Percentiles rank a stretch among this genome's conserved stretches.
These are phyloP conservation scores for Vigna mungo DNA, from an alignment of 306 rosid genomes.

Conservation along the genomic window DNA sequence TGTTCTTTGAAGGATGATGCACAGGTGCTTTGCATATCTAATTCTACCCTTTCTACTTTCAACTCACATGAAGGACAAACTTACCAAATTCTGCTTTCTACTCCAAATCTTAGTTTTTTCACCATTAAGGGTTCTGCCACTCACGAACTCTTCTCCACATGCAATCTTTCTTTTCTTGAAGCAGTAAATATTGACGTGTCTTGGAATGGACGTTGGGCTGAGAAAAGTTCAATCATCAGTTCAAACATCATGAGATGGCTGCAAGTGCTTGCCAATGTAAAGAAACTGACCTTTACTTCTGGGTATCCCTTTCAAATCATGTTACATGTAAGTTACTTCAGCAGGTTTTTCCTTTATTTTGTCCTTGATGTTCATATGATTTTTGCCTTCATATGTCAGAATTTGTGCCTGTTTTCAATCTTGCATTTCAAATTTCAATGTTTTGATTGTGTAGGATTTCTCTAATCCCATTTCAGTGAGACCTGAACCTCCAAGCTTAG, in stretches of 20 bases:
- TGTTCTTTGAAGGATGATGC: not conserved
- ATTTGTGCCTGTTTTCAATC: not conserved
- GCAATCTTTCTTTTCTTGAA: constrained; percentile 3
- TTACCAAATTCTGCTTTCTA: not conserved
- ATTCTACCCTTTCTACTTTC: not conserved
- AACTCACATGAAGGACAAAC: not conserved
- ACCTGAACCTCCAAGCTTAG: not conserved
- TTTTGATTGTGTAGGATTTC: not conserved
- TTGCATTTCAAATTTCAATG: not conserved
- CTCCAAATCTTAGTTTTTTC: constrained; percentile 8
- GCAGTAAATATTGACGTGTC: not conserved
- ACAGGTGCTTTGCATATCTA: not conserved
- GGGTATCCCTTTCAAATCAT: not conserved
- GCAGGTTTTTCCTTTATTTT: not conserved
- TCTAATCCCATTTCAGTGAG: not conserved
- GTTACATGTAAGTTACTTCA: not conserved
- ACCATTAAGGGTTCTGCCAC: not conserved
- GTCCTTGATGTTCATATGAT: not conserved
- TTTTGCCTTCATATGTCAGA: not conserved
- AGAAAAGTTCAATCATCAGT: not conserved
- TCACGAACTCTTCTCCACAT: not conserved
- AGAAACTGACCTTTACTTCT: not conserved
- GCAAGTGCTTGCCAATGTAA: not conserved
- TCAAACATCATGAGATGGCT: constrained; percentile 17
- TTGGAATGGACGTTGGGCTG: not conserved